Conservation (phyloP, 2,329 filamentous ascomycete genomes). For the Aspergillus arachidicola region DNA sequence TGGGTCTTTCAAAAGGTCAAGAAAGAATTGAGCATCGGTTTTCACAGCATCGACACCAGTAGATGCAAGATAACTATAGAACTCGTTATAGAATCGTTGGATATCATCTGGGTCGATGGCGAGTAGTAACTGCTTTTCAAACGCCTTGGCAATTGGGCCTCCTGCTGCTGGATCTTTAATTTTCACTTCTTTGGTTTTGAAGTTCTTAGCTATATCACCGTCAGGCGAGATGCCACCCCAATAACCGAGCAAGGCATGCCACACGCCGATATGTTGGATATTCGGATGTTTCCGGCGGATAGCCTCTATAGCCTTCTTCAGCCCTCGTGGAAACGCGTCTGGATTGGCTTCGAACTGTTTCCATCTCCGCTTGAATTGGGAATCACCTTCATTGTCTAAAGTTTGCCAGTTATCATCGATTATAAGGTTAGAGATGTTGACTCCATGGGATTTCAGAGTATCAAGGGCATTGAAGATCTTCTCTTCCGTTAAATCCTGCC, state of each 20-base stretch:
- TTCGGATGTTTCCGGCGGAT: constrained; percentile 71
- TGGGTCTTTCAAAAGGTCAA: constrained; percentile 74
- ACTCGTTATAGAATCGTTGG: constrained; percentile 79
- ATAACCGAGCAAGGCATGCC: constrained; percentile 87
- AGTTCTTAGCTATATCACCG: constrained; percentile 73
- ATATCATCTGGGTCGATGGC: constrained; percentile 76
- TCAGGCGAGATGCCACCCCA: constrained; percentile 85
- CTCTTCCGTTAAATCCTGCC: constrained; percentile 77
- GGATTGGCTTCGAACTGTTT: constrained; percentile 83
- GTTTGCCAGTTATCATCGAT: constrained; percentile 98
- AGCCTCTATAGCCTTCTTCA: constrained; percentile 69
- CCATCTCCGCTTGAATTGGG: constrained; percentile 63
- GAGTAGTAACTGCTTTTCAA: constrained; percentile 60
- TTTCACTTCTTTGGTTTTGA: constrained; percentile 69
- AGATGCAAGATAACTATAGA: constrained; percentile 77
- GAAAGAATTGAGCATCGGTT: constrained; percentile 87
- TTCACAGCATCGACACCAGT: constrained; percentile 86
- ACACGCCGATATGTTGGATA: constrained; percentile 84
- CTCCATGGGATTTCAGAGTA: constrained; percentile 67
- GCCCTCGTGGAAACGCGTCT: constrained; percentile 74
- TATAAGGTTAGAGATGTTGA: constrained; percentile 82
- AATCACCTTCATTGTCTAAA: constrained; percentile 60
- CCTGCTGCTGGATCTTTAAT: constrained; percentile 58
- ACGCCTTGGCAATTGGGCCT: constrained; percentile 37
- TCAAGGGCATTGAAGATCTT: constrained; percentile 78